Base-by-base conservation (phyloP, 805 yeast genomes). In the Blastobotrys muscicola region DNA sequence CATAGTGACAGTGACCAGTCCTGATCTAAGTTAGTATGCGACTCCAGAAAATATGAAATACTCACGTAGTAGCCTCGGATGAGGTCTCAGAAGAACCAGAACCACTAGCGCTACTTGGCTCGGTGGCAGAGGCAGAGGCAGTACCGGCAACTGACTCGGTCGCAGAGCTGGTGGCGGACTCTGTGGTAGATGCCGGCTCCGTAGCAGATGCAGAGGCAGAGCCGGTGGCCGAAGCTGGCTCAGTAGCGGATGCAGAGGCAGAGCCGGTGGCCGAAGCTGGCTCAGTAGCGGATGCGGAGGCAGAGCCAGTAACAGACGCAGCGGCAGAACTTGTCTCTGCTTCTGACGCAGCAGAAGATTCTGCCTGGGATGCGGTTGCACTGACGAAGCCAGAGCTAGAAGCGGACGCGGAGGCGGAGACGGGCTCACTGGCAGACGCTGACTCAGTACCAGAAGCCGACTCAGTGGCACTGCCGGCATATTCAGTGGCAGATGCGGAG, bases 221-320 rank as follows among this genome's bases (percentile, higher is more conserved):
- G 16, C 16, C 29, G 14, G 7, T 36, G 12, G 32, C 12, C 4
- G 15, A 9, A 5, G 15, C 13, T 6, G 33, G 4, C 23, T 3
- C 14, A 15, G 20, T 13, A 3, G 35, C 23, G 10, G n/a, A 29
- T 3, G 33, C 4, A n/a, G 41, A 8, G n/a, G 33, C 9, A 7
- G 33, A 11, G 32, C 32, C 36, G 32, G 37, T 32, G 6, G 33
- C 26, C 9, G 36, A 9, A 8, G 14, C 29, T n/a, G 41, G 31
- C n/a, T 29, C 39, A 40, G 40, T 16, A 37, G 44, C 37, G 10
- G 42, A n/a, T 8, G 12, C 31, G 6, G 26, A 2, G 10, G 31
- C 39, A 33, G 46, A 33, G 20, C 42, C 41, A 29, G 30, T 35
- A 13, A 15, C 26, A 31, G 30, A 29, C 31, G 38, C 29, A 42